Evolutionary conservation across 257 asterid genomes (phyloP), one percentile per base, ranked within the genome.

Genomic region (Scutellaria baicalensis): DNA sequence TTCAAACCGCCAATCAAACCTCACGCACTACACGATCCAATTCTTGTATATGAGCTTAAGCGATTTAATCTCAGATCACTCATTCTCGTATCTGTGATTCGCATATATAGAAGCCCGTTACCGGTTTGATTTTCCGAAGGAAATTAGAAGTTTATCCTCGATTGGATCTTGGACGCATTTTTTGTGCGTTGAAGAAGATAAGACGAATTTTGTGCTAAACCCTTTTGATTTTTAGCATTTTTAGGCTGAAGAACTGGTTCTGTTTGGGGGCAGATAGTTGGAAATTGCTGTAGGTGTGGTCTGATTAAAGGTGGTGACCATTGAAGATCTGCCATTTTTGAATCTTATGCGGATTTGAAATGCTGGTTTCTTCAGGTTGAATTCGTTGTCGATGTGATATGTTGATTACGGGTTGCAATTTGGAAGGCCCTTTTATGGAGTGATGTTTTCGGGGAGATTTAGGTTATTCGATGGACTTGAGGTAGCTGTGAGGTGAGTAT

Each of bases 1-100:
- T 77, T 43, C 77, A 76, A 77, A 77, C 81, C 54, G 81, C 54
- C 81, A 6, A 65, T 71, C 70, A 20, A 57, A 58, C 66, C 12
- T 68, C 8, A 10, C 2, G 9, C 0, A 5, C 52, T n/a, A 0
- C 4, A 27, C 71, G 66, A 75, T 75, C 73, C 43, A 49, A n/a
- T 8, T 59, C 33, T 57, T 54, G 40, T 58, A 38, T 6, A 49
- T 42, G 36, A 50, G 50, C 58, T 23, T 10, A 12, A 64, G 51
- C 59, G 64, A 65, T 66, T 62, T 31, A 75, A 68, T 55, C 56
- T 62, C 63, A 55, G 78, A 78, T 77, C 50, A 56, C 36, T 71
- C n/a, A 64, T 49, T 27, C 44, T 52, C 60, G 48, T 56, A 17
- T 23, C 62, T 23, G 51, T n/a, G 68, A 70, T 76, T 60, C 17